Conservation (phyloP, 108 stramenopile species). For the Fragilaria crotonensis region DNA sequence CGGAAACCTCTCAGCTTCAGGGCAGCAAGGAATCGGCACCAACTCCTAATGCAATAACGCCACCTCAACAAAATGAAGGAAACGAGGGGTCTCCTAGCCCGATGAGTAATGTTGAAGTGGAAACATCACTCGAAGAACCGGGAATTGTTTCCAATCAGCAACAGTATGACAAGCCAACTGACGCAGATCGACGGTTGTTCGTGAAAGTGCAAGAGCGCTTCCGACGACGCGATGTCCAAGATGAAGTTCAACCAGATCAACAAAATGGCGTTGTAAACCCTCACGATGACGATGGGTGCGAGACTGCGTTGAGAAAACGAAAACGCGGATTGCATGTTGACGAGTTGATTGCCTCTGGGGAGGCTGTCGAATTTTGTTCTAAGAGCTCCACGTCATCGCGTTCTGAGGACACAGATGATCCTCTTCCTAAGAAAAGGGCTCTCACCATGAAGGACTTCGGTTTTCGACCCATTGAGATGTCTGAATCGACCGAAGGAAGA, state of each 20-base stretch:
- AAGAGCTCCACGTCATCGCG: too few species aligned
- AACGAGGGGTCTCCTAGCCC: not conserved
- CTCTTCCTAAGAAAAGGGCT: not conserved
- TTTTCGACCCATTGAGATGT: not conserved
- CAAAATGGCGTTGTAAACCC: not conserved
- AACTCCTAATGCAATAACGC: not conserved
- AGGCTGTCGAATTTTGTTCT: not conserved
- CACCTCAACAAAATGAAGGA: not conserved
- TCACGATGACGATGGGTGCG: too few species aligned
- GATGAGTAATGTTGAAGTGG: not conserved
- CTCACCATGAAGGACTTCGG: too few species aligned
- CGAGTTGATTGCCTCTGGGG: not conserved
- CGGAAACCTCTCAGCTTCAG: not conserved
- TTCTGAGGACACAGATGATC: too few species aligned
- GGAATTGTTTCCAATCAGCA: not conserved
- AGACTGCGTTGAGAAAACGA: too few species aligned
- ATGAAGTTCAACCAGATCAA: too few species aligned
- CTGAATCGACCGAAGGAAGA: not conserved
- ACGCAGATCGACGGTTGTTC: not conserved
- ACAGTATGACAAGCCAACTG: not conserved
- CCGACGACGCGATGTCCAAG: too few species aligned
- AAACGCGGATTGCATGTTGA: too few species aligned
- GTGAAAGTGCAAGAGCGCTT: not conserved
- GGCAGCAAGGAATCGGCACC: too few species aligned
- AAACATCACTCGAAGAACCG: not conserved